These are phyloP conservation scores for Nemania abortiva DNA, from an alignment of 2,329 filamentous ascomycete species.

Conservation along the genomic window DNA sequence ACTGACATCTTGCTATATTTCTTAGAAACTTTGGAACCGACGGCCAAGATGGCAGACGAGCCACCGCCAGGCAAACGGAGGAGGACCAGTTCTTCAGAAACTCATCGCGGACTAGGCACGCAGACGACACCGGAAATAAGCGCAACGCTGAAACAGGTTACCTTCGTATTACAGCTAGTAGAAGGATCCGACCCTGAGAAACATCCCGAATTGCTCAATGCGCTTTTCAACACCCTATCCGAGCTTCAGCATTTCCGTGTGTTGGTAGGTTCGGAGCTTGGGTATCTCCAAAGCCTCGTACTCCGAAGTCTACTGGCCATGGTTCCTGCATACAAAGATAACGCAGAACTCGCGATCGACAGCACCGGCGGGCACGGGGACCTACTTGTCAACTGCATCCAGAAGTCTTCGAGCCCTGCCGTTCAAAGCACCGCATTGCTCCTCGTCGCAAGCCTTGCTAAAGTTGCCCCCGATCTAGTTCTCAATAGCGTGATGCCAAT, in stretches of 20 bases:
- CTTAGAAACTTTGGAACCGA: constrained; percentile 78
- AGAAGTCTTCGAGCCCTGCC: constrained; percentile 89
- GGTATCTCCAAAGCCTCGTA: constrained; percentile 88
- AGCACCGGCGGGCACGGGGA: constrained; percentile 86
- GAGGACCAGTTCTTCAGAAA: constrained; percentile 79
- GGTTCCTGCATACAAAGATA: constrained; percentile 78
- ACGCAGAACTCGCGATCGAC: constrained; percentile 75
- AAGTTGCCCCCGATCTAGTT: constrained; percentile 88
- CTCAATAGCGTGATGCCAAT: constrained; percentile 99
- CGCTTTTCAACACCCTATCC: constrained; percentile 85
- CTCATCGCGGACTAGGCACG: constrained; percentile 68
- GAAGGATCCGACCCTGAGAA: constrained; percentile 81
- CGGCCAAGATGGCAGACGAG: constrained; percentile 78
- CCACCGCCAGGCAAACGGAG: constrained; percentile 82
- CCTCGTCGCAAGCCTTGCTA: constrained; percentile 86
- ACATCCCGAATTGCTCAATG: constrained; percentile 81
- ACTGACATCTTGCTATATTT: constrained; percentile 79
- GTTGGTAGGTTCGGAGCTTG: constrained; percentile 85
- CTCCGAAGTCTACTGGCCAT: constrained; percentile 86
- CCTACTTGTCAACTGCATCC: constrained; percentile 91
- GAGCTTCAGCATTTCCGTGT: constrained; percentile 88
- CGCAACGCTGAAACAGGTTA: constrained; percentile 78
- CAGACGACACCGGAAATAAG: constrained; percentile 75
- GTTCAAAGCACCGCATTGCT: constrained; percentile 93
- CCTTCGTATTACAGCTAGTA: constrained; percentile 88